These are phyloP conservation scores for Globisporangium iwayamae DNA, from an alignment of 352 stramenopile genomes.

Conservation along the genomic window DNA sequence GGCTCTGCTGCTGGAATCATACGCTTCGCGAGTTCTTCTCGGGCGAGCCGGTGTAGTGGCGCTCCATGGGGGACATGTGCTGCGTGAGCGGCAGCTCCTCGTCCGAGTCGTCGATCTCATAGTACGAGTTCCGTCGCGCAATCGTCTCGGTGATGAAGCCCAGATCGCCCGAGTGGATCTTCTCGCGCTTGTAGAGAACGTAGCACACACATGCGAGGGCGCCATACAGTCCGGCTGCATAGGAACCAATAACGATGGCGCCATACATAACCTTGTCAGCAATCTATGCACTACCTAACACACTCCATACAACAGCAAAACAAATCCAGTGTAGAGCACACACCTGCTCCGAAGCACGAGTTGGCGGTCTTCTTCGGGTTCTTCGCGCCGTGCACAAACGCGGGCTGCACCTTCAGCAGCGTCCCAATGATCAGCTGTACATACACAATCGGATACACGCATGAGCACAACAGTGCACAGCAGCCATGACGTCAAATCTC, in stretches of 20 bases:
- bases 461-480: background rate
- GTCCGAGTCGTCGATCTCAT: slow-evolving; percentile 66
- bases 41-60: slow-evolving; percentile 21
- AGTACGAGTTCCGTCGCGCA: slow-evolving; percentile 49
- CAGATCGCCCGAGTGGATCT: slow-evolving; percentile 35
- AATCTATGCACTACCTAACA: too few species aligned
- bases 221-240: slow-evolving; percentile 53
- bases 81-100: slow-evolving; percentile 62
- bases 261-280: background rate
- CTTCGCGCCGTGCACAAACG: slow-evolving; percentile 72
- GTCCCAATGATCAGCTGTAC: slow-evolving; percentile 60
- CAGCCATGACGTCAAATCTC: background rate
- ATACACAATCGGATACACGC: slow-evolving; percentile 14
- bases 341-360: slow-evolving; percentile 76
- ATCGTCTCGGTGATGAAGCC: slow-evolving; percentile 40
- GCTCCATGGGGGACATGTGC: slow-evolving; percentile 58
- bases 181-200: slow-evolving; percentile 54
- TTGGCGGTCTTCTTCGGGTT: slow-evolving; percentile 67
- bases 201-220: slow-evolving; percentile 43
- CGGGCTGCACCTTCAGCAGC: slow-evolving; percentile 69
- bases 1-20: slow-evolving; percentile 4
- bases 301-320: background rate
- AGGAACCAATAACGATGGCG: background rate
- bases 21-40: slow-evolving; percentile 1
- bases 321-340: slow-evolving; percentile 6